Evolutionary conservation across 768 basidiomycete species (phyloP).

Genomic region (Mycena amicta): DNA sequence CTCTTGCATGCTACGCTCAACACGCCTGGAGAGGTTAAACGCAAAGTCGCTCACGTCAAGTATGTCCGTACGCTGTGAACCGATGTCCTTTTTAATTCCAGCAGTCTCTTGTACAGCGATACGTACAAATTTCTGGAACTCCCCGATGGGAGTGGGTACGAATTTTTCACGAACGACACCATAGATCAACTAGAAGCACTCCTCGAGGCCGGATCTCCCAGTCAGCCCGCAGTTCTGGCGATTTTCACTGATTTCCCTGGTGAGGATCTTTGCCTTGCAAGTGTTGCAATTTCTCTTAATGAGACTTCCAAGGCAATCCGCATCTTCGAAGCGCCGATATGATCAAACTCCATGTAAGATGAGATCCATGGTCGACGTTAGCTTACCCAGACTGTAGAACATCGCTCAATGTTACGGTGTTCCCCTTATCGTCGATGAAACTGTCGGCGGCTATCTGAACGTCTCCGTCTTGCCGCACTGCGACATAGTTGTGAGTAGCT

Average conservation of each 20-base stretch:
- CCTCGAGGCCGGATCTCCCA: conserved; percentile 24
- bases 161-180: conserved; percentile 48
- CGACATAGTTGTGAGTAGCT: conserved; percentile 53
- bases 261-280: too few species aligned
- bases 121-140: conserved; percentile 54
- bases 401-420: conserved; percentile 52
- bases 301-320: conserved; percentile 38
- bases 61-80: neutral
- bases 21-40: conserved; percentile 39
- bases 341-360: conserved; percentile 32
- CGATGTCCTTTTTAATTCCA: neutral
- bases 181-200: conserved; percentile 34
- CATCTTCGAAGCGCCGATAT: conserved; percentile 50
- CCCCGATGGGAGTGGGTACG: conserved; percentile 49
- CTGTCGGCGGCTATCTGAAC: conserved; percentile 54
- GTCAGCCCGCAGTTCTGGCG: conserved; percentile 39
- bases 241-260: conserved; percentile 57
- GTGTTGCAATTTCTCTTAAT: too few species aligned
- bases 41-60: conserved; percentile 41
- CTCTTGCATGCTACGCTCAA: conserved; percentile 28
- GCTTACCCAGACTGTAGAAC: conserved; percentile 16
- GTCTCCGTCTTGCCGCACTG: conserved; percentile 48
- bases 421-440: conserved; percentile 55
- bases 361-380: conserved; percentile 42
- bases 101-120: conserved; percentile 49